Conservation (phyloP, 495 filamentous ascomycete species). For the Filosporella fistucella region DNA sequence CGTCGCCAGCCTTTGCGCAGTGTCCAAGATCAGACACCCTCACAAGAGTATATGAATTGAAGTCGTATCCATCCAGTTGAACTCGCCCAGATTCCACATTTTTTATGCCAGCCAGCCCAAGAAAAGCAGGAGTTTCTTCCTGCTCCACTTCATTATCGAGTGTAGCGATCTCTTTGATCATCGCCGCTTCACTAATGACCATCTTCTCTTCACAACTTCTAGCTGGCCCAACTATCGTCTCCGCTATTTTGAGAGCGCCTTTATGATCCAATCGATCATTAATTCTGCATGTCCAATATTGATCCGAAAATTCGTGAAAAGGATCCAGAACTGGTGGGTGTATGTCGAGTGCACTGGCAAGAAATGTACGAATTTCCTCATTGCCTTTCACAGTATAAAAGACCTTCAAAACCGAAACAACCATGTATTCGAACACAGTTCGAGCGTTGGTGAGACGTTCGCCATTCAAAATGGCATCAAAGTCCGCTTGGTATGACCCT, state of each 20-base stretch:
- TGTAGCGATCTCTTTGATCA: too few species aligned
- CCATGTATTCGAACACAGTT: constrained; percentile 4
- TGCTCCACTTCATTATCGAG: too few species aligned
- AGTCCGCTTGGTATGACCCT: constrained; percentile 4
- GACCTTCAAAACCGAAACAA: constrained; percentile 1
- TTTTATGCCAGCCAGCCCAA: too few species aligned
- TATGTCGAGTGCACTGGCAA: constrained; percentile 4
- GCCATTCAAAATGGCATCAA: constrained; percentile 8
- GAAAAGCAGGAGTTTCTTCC: too few species aligned
- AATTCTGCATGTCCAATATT: constrained; percentile 10
- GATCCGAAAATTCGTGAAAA: neutral
- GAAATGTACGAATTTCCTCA: constrained; percentile 1
- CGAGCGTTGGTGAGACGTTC: constrained; percentile 1
- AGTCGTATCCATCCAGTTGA: neutral
- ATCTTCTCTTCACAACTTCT: too few species aligned
- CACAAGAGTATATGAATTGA: neutral
- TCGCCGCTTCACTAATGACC: too few species aligned
- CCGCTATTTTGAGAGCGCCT: neutral
- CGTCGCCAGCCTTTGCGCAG: neutral
- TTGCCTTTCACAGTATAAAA: constrained; percentile 1
- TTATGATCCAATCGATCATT: neutral
- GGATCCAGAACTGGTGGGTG: neutral
- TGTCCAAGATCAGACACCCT: neutral
- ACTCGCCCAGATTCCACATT: neutral
- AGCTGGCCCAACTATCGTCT: too few species aligned